Base-by-base conservation (phyloP, 2,329 filamentous ascomycete genomes). In the Alternaria burnsii region DNA sequence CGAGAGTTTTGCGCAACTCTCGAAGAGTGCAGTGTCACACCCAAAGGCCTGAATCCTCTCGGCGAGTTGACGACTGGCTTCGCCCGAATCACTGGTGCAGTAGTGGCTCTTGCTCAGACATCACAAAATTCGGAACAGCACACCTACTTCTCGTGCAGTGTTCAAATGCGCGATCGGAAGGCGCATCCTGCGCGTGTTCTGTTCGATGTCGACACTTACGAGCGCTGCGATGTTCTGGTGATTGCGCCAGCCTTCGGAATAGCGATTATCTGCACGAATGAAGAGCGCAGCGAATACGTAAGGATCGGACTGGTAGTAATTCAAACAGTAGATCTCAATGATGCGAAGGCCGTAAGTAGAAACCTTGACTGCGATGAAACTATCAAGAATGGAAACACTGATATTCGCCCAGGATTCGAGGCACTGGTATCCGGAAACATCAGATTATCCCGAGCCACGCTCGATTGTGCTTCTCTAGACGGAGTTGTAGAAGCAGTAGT, bases 291-390 rank as follows among this genome's bases (percentile, higher is more conserved):
- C 32, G 46, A 50, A 20, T 62, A 55, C 30, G n/a, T 58, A 67
- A 67, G 40, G 72, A 65, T 9, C 12, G 59, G 59, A 12, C 30
- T 51, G n/a, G 59, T 59, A 7, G 46, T 50, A 3, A n/a, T 50
- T 18, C 20, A 38, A n/a, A 38, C 30, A 11, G 46, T 50, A 26
- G 20, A 38, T n/a, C 5, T 24, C 1, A 34, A 38, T 5, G 8
- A 36, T 20, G 36, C 3, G 20, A 50, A n/a, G 3, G 46, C 11
- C 0, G 46, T 50, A 26, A 50, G 46, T 50, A 50, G 18, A 38
- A n/a, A 12, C 12, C 12, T 42, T 42, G 0, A 8, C 14, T 16
- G 5, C n/a, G 18, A 32, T 7, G 6, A 26, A 22, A 50, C 14
- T 1, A 14, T 11, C 1, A 1, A 3, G 6, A 7, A 38, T 12